Evolutionary conservation across 2,329 filamentous ascomycete species (phyloP), one percentile per base, ranked within the genome.

Genomic region (Geosmithia flava): DNA sequence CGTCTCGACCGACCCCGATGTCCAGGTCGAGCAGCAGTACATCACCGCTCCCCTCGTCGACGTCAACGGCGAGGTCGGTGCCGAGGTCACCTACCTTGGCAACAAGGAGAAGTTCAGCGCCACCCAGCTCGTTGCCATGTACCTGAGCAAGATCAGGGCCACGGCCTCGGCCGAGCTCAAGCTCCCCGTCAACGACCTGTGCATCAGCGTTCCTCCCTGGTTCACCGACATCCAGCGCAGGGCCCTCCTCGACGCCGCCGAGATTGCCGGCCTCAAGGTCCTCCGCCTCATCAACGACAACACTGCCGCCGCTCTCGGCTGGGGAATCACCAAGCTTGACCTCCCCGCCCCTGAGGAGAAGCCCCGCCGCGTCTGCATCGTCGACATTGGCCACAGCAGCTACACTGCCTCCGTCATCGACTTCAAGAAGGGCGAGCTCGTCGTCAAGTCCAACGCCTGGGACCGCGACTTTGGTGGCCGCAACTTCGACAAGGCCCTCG

Each of bases 221-320:
- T 98, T 95, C 75, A 95, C 90, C 52, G 93, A 98, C 66, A 72
- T 84, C 52, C 93, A 98, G 76, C 85, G 93, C 64, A 81, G 93
- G 61, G 81, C 81, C 57, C 76, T 98, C 53, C 76, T 97, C 59
- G 91, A 97, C 62, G 91, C 93, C 50, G 80, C 89, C 58, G 90
- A 97, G 63, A 87, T 98, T 59, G 88, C 91, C 50, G 91, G 90
- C 52, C 77, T 98, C 60, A 96, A 95, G 72, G 76, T 90, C 40
- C 83, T 98, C 54, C 83, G 93, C 52, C 76, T 98, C 53, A 94
- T 98, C 76, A 98, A 98, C 72, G 93, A 97, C 71, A 96, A 88
- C 56, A 97, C 93, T 47, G 93, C 93, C 51, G 89, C 90, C 54
- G 93, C 93, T 53, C 82, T 98, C 44, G 93, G 93, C 55, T 98